Evolutionary conservation across 108 stramenopile genomes (phyloP).

Genomic region (Skeletonema tropicum): DNA sequence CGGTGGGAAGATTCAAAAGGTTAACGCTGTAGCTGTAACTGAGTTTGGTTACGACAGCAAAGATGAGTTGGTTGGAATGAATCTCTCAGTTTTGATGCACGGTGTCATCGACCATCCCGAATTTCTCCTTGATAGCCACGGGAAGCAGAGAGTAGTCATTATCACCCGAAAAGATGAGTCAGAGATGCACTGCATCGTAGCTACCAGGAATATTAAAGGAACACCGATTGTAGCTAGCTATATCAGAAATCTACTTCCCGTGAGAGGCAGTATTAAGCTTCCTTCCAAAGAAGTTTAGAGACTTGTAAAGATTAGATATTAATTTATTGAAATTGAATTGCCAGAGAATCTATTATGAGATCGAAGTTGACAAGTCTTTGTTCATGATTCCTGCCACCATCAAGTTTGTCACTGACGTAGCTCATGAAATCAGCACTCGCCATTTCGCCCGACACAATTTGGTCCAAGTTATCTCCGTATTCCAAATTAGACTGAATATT

Average conservation of each 20-base stretch:
- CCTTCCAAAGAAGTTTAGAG: neutral
- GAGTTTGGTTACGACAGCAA: constrained; percentile 20
- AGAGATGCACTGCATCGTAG: constrained; percentile 11
- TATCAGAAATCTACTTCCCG: neutral
- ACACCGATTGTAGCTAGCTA: neutral
- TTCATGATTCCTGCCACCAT: constrained; percentile 13
- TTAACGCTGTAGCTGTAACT: constrained; percentile 5
- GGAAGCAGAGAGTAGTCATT: neutral
- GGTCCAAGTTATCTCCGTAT: constrained; percentile 22
- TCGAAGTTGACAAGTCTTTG: constrained; percentile 21
- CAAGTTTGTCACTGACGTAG: constrained; percentile 14
- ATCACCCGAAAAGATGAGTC: constrained; percentile 17
- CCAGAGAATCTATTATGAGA: neutral
- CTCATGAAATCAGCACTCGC: constrained; percentile 8
- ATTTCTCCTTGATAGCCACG: constrained; percentile 13
- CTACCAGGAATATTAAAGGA: constrained; percentile 10
- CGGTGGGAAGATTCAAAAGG: constrained; percentile 7
- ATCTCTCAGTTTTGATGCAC: constrained; percentile 4
- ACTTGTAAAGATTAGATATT: neutral
- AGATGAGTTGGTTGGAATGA: constrained; percentile 6
- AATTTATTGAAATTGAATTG: constrained; percentile 1
- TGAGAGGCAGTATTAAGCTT: neutral
- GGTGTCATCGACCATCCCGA: constrained; percentile 9
- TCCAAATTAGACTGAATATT: constrained; percentile 17
- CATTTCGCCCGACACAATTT: constrained; percentile 9